Evolutionary conservation across 139 green algal genomes (phyloP), one percentile per base, ranked within the genome.

Genomic region (Coelastrella sp.): DNA sequence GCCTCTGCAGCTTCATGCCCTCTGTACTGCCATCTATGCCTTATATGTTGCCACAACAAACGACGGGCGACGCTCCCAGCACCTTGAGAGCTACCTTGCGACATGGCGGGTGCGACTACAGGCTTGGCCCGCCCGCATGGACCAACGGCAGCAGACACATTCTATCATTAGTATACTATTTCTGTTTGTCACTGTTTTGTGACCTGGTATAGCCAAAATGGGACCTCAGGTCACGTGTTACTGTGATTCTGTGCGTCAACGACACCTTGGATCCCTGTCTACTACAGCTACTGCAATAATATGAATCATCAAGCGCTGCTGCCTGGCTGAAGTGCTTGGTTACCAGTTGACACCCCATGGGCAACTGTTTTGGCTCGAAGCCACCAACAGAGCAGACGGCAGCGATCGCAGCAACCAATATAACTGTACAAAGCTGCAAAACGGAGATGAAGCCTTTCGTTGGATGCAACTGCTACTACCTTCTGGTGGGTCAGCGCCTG

Each of bases 391-490:
- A 12, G 5, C 56, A 22, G 22, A 58, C 59, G 17, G 17, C 22
- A 56, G 81, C 4, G 35, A 66, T 58, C 24, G 59, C 81, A 87
- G 11, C 81, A 8, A 10, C 59, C 70, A 58, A 7, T 49, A 58
- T 6, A 17, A 6, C 79, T 57, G 1, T 0, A 5, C 22, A 56
- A 57, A 63, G 22, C 3, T 8, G 7, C 20, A 19, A 15, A 59
- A 8, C 0, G 22, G 12, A 22, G 8, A 24, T 93, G 0, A 96
- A 92, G 17, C 92, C 76, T 24, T 97, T 97, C 60, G 90, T 84
- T 11, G 96, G 95, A 57, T 92, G 90, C 20, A 97, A 97, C 90
- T 96, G 92, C 82, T 96, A 97, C 87, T 97, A 96, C 20, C 70
- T 97, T 4, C 87, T 97, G 92, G 93, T 94, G 83, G 76, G 89